Evolutionary conservation across 257 asterid species (phyloP).

Genomic region (Cynanchum wilfordii): DNA sequence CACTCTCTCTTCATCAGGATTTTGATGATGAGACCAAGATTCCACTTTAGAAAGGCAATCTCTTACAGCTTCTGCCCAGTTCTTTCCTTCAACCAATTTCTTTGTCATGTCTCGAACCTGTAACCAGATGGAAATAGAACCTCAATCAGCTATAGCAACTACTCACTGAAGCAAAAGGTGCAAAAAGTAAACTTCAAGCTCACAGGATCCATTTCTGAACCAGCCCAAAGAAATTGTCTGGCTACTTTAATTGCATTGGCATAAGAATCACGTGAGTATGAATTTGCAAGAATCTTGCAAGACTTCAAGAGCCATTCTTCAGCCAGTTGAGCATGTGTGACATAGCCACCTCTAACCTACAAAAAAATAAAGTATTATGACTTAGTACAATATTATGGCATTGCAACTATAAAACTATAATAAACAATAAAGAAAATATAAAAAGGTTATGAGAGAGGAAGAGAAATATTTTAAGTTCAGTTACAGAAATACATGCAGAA

Average conservation of each 20-base stretch:
- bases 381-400: background rate
- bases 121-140: constrained; percentile 20
- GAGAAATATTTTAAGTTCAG: background rate
- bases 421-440: background rate
- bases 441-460: background rate
- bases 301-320: constrained; percentile 70
- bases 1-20: constrained; percentile 37
- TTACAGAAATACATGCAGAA: background rate
- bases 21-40: constrained; percentile 42
- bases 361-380: constrained; percentile 18
- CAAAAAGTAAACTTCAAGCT: constrained; percentile 24
- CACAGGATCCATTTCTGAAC: constrained; percentile 86
- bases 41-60: constrained; percentile 57
- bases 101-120: constrained; percentile 68
- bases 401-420: background rate
- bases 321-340: constrained; percentile 65
- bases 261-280: constrained; percentile 61
- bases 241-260: constrained; percentile 64
- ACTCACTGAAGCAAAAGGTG: constrained; percentile 9
- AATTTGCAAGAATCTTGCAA: constrained; percentile 52
- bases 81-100: constrained; percentile 59
- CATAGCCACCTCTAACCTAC: constrained; percentile 66
- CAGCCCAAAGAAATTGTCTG: constrained; percentile 93
- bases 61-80: constrained; percentile 64
- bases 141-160: constrained; percentile 20